Conservation (phyloP, 495 filamentous ascomycete genomes). For the Bryoglossum gracile region DNA sequence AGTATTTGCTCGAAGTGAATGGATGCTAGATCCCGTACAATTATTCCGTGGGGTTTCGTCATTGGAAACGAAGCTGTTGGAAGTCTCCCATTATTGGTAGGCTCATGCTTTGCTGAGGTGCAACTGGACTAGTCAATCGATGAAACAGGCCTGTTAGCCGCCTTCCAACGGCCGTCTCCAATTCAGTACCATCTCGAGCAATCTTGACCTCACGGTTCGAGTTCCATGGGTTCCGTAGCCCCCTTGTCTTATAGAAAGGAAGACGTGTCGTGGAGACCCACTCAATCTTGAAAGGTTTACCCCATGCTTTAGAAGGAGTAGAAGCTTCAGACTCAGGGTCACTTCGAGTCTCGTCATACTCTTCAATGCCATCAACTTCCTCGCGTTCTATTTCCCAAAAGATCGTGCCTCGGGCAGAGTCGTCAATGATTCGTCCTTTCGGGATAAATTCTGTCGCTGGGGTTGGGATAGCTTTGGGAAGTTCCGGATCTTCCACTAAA, state of each 20-base stretch:
- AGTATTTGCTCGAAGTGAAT: no score
- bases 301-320: slow-evolving; percentile 59
- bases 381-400: slow-evolving; percentile 84
- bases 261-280: slow-evolving; percentile 84
- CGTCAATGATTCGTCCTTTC: slow-evolving; percentile 84
- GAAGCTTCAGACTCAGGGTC: slow-evolving; percentile 30
- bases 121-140: slow-evolving; percentile 37
- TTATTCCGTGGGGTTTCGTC: no score
- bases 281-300: slow-evolving; percentile 86
- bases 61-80: slow-evolving; percentile 13
- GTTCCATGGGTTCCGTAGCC: slow-evolving; percentile 94
- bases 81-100: slow-evolving; percentile 22
- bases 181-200: slow-evolving; percentile 88
- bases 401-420: slow-evolving; percentile 85
- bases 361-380: slow-evolving; percentile 42
- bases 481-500: slow-evolving; percentile 50
- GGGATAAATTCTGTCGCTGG: slow-evolving; percentile 74
- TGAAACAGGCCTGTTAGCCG: slow-evolving; percentile 76
- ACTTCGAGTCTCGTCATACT: slow-evolving; percentile 32
- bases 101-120: slow-evolving; percentile 17
- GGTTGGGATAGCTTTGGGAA: slow-evolving; percentile 70
- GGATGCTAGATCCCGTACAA: no score
- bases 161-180: slow-evolving; percentile 77
- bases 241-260: slow-evolving; percentile 86
- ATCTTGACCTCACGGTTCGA: slow-evolving; percentile 95